phyloP scores from a whole-genome alignment of 1,284 basidiomycete genomes.

The Fomitopsis betulina region DNA sequence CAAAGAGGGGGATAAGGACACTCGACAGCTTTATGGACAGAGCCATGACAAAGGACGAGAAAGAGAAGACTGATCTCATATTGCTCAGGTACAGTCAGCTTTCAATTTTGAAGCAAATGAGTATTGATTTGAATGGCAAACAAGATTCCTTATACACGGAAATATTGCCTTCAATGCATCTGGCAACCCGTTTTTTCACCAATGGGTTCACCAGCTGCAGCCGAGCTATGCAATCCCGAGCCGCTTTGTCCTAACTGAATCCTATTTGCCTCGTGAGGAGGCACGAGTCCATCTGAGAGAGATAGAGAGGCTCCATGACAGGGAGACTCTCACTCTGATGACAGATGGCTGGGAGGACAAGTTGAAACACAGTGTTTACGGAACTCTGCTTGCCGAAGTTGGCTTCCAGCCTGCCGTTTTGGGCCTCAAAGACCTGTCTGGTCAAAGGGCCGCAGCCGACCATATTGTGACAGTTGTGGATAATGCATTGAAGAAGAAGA shows the following conservation, averaged over 20 bases:
- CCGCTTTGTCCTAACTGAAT: conserved; percentile 16
- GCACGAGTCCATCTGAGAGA: conserved; percentile 15
- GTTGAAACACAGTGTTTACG: conserved; percentile 21
- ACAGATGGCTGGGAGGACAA: conserved; percentile 28
- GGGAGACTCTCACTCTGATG: conserved; percentile 17
- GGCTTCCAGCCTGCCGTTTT: conserved; percentile 17
- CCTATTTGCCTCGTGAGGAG: conserved; percentile 15
- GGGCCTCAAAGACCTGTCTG: conserved; percentile 22
- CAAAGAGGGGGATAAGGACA: neutral
- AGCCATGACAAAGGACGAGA: neutral
- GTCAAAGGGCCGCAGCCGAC: conserved; percentile 18
- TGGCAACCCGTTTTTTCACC: conserved; percentile 1
- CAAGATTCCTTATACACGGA: conserved; percentile 4
- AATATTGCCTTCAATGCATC: conserved; percentile 2
- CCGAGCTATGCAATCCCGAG: conserved; percentile 4
- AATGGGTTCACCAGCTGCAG: neutral
- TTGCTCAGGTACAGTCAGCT: conserved; percentile 4
- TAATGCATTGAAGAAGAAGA: conserved; percentile 14
- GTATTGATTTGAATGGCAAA: neutral
- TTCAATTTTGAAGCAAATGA: no score
- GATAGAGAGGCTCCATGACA: conserved; percentile 10
- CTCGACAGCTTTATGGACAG: neutral
- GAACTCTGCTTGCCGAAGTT: conserved; percentile 17
- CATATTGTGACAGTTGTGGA: conserved; percentile 10
- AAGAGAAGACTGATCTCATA: neutral